Evolutionary conservation across 371 early-diverging fungal genomes (phyloP), one percentile per base, ranked within the genome.

Genomic region (Saksenaea oblongispora): DNA sequence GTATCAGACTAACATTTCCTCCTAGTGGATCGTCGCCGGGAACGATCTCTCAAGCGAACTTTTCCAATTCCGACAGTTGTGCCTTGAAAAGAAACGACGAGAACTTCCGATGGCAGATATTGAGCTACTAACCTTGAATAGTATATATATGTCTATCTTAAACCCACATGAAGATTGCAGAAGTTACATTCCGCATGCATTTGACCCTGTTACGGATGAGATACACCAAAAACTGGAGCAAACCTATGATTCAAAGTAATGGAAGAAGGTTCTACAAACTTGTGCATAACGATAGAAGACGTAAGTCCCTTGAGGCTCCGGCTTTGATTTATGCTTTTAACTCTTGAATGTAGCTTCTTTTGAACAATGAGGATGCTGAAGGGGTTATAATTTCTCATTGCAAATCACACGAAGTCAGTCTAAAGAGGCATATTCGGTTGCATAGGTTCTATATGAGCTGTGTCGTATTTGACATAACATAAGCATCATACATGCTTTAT

Each of bases 81-180:
- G 47, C 22, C 47, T 47, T 47, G 47, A 47, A 26, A 47, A 47
- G 47, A 47, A 47, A 47, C 47, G 2, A 42, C 1, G 44, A 9
- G 44, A 42, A 42, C 44, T 3, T 42, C 47, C 47, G 47, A 47
- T 47, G 47, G 47, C 47, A 22, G 47, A 47, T 22, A 47, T n/a
- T 47, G 27, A 47, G 22, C 47, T n/a, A 47, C 22, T 47, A 47
- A 10, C 47, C 22, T 47, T 47, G 47, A 47, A 47, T 22, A 18
- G 47, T 22, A 47, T 47, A 18, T 47, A 18, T 47, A 1, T 47
- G 17, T 47, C 8, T 47, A 47, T 0, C 0, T 18, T 47, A 22
- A 47, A 47, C 47, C 47, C 22, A 47, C 5, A 26, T 47, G 47
- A 47, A 47, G 47, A 47, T 47, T 47, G 47, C 22, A 47, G 9